These are phyloP conservation scores for Wickerhamiella cacticola DNA, from an alignment of 805 yeast species.

Conservation along the genomic window DNA sequence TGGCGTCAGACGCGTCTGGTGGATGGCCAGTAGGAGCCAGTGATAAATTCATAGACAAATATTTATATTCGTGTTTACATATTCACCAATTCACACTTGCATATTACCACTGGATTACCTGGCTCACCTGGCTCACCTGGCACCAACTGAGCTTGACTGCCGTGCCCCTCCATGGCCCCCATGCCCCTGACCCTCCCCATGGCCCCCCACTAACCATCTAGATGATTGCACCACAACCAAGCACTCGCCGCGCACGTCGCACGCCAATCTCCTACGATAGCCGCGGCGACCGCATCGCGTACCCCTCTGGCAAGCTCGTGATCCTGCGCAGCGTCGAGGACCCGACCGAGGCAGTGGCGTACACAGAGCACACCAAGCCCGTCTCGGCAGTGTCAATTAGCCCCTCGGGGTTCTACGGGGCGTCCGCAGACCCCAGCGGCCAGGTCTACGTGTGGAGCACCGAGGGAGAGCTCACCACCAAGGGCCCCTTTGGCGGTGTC, in stretches of 20 bases:
- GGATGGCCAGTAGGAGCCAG: too few relatives aligned
- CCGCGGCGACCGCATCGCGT: slow-evolving; percentile 57
- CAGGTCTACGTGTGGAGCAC: slow-evolving; percentile 66
- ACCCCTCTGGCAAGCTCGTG: slow-evolving; percentile 71
- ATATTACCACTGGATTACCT: too few relatives aligned
- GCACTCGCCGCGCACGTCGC: slow-evolving; percentile 57
- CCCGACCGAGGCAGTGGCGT: slow-evolving; percentile 39
- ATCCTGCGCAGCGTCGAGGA: slow-evolving; percentile 52
- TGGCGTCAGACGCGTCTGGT: too few relatives aligned
- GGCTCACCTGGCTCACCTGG: too few relatives aligned
- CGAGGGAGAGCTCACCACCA: slow-evolving; percentile 48
- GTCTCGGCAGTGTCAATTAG: slow-evolving; percentile 81
- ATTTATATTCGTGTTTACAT: too few relatives aligned
- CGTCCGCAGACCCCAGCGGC: slow-evolving; percentile 89
- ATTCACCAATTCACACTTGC: too few relatives aligned
- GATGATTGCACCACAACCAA: slow-evolving; percentile 47
- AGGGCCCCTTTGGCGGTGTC: slow-evolving; percentile 77
- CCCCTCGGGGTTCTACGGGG: slow-evolving; percentile 81
- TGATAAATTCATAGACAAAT: too few relatives aligned
- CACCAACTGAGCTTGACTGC: too few relatives aligned
- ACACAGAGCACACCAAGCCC: slow-evolving; percentile 52
- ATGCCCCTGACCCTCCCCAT: too few relatives aligned
- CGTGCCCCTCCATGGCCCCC: too few relatives aligned
- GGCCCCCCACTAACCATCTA: neutral
- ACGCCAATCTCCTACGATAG: slow-evolving; percentile 67